Base-by-base conservation (phyloP, 768 basidiomycete genomes). In the Mycena albidolilacea region DNA sequence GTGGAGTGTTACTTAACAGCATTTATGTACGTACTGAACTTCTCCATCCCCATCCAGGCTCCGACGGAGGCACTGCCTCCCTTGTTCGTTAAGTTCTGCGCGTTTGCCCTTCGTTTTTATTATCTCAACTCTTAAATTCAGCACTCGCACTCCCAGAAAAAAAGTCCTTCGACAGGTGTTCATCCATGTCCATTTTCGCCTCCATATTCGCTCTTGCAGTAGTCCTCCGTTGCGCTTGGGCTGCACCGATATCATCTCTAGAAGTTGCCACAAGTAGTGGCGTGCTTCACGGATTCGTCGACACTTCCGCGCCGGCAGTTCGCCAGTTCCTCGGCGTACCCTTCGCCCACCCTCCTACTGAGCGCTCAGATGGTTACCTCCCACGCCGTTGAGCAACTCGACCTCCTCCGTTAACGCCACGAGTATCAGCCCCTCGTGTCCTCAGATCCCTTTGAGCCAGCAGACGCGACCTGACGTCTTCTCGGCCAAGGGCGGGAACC, bases 281-380 rank as follows among this genome's bases (percentile, higher is more conserved):
- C 7, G 17, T 15, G 9, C 55, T 57, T 19, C 54, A 37, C 35
- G 55, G 55, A 37, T 57, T 57, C 14, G 14, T 57, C 35, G 35
- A 38, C 55, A 11, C 55, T 30, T 57, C 35, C 9, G 14, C 30
- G 14, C 55, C 55, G 6, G 55, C 35, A 0, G 55, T 57, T 12
- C 55, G 55, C 35, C 55, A 57, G 35, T 57, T 37, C 35, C 35
- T 57, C 35, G 55, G 55, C 12, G 35, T 57, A 37, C 55, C 55
- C 11, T 57, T 57, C 55, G 35, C 55, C 1, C 55, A 15, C 8
- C 55, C 55, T 17, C 55, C 55, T 12, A 57, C 55, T 30, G 35
- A 35, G 7, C 30, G 7, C 55, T 11, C 35, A 57, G 55, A 57
- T 57, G 55, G 55, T 35, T 57, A 5, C 55, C 55, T 14, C 55